Conservation (phyloP, 257 asterid genomes). For the Petunia secreta region DNA sequence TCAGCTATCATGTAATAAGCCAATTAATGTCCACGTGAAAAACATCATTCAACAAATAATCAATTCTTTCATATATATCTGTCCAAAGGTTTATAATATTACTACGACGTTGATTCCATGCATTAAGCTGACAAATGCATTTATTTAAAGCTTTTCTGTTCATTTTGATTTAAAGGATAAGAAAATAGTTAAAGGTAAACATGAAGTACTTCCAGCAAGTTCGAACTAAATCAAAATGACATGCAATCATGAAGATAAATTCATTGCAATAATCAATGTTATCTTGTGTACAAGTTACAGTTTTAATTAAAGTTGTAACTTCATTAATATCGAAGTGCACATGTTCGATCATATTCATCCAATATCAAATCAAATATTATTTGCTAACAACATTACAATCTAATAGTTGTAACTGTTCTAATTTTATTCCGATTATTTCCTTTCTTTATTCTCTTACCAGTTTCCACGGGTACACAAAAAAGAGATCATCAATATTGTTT, state of each 20-base stretch:
- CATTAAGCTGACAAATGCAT: neutral
- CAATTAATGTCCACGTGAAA: conserved; percentile 19
- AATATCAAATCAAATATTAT: neutral
- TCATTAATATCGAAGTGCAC: neutral
- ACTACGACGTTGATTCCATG: conserved; percentile 3
- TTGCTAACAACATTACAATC: neutral
- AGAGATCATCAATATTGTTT: neutral
- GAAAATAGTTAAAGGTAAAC: neutral
- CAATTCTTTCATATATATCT: neutral
- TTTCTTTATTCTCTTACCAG: no score
- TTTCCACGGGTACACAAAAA: neutral
- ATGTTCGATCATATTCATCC: neutral
- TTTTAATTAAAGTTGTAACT: no score
- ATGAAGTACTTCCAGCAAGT: neutral
- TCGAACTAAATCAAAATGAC: neutral
- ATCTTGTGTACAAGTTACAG: neutral
- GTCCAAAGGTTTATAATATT: conserved; percentile 2
- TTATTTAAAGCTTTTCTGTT: neutral
- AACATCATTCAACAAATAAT: neutral
- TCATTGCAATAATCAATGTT: neutral
- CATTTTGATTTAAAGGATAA: neutral
- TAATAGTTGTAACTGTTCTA: neutral
- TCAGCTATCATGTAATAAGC: neutral
- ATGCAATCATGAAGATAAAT: neutral
- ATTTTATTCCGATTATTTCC: neutral